phyloP scores from a whole-genome alignment of 768 basidiomycete species.

The Macrolepiota dolichaula region DNA sequence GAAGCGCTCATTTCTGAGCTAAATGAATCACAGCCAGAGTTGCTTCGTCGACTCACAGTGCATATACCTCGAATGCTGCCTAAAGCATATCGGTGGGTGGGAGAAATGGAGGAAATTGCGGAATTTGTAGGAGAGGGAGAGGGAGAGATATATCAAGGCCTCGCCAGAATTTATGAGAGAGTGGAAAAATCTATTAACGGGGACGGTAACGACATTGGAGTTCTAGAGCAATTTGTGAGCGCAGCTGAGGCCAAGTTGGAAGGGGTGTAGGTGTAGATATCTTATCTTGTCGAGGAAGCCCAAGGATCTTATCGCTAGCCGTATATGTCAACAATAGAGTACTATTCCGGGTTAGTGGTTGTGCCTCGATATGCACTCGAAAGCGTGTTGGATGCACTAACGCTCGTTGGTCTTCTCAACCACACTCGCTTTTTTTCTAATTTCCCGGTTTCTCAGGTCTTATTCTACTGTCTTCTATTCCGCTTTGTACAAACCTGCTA shows the following conservation, averaged over 20 bases:
- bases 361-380: slow-evolving; percentile 8
- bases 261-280: slow-evolving; percentile 22
- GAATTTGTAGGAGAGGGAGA: slow-evolving; percentile 46
- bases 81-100: slow-evolving; percentile 63
- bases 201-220: slow-evolving; percentile 32
- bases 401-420: background rate
- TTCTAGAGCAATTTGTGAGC: slow-evolving; percentile 41
- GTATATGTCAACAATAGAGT: background rate
- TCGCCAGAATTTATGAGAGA: slow-evolving; percentile 42
- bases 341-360: slow-evolving; percentile 9
- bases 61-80: slow-evolving; percentile 48
- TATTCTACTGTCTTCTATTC: background rate
- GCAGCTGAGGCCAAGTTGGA: slow-evolving; percentile 25
- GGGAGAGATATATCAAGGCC: slow-evolving; percentile 43
- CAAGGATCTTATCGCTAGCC: slow-evolving; percentile 9
- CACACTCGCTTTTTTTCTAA: background rate
- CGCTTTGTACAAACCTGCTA: background rate
- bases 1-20: slow-evolving; percentile 51
- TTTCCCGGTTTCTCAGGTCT: background rate
- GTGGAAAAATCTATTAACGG: slow-evolving; percentile 37
- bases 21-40: slow-evolving; percentile 38
- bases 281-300: slow-evolving; percentile 1
- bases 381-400: slow-evolving; percentile 5
- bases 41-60: slow-evolving; percentile 36
- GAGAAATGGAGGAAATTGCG: slow-evolving; percentile 64